These are phyloP conservation scores for Rubus idaeus DNA, from an alignment of 306 rosid species.

Conservation along the genomic window DNA sequence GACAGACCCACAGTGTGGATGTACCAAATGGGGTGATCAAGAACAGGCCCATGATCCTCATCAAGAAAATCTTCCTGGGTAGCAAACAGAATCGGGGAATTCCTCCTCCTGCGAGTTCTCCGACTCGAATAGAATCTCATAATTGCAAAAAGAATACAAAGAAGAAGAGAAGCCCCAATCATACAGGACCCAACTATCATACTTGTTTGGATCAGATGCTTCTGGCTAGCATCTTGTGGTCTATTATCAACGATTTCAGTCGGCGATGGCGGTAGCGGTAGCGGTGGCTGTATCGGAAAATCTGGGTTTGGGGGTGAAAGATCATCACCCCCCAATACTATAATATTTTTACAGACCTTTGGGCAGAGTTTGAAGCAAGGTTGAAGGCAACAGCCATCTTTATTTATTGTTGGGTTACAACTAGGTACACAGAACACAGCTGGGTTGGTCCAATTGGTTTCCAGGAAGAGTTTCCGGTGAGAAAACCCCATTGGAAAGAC, in stretches of 20 bases:
- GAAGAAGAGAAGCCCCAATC: slow-evolving; percentile 18
- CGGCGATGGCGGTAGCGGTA: not conserved
- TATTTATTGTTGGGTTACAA: not conserved
- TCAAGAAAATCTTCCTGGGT: slow-evolving; percentile 34
- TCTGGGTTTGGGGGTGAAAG: not conserved
- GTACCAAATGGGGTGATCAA: slow-evolving; percentile 57
- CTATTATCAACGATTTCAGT: rapidly evolving
- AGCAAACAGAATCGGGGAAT: slow-evolving; percentile 36
- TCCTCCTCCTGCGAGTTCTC: slow-evolving; percentile 14
- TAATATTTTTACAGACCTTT: not conserved
- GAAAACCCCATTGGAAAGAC: slow-evolving; percentile 21
- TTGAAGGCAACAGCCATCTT: not conserved
- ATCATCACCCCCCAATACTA: not conserved
- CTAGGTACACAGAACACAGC: not conserved
- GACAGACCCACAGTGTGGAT: slow-evolving; percentile 63
- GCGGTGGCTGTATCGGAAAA: not conserved
- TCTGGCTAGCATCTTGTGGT: not conserved
- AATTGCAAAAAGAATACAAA: slow-evolving; percentile 8
- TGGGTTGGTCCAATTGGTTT: too few relatives aligned
- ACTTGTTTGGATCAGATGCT: not conserved
- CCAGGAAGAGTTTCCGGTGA: slow-evolving; percentile 8
- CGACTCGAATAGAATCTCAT: slow-evolving; percentile 32
- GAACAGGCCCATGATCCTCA: slow-evolving; percentile 32
- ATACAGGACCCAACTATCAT: slow-evolving; percentile 24
- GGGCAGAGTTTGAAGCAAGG: slow-evolving; percentile 1